Evolutionary conservation across 768 basidiomycete genomes (phyloP).

Genomic region (Termitomyces sp.): DNA sequence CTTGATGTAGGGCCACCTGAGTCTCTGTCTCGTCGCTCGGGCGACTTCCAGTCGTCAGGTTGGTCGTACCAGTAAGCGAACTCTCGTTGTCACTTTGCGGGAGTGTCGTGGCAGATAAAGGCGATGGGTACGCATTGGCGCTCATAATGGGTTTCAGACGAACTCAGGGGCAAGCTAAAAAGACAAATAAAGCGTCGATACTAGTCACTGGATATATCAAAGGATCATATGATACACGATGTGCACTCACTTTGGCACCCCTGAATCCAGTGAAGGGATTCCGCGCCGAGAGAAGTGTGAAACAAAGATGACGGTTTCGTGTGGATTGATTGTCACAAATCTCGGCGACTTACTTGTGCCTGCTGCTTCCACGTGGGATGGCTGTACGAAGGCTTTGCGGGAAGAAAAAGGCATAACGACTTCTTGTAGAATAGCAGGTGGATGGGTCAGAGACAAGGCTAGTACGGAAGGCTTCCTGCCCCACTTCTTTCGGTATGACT

Average conservation of each 20-base stretch:
- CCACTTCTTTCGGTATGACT: neutral
- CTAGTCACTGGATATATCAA: neutral
- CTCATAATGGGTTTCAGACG: conserved; percentile 16
- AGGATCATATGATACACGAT: neutral
- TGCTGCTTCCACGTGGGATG: conserved; percentile 35
- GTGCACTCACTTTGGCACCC: neutral
- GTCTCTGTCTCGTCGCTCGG: conserved; percentile 20
- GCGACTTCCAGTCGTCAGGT: conserved; percentile 1
- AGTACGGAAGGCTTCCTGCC: conserved; percentile 6
- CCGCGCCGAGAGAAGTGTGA: neutral
- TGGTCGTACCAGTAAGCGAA: neutral
- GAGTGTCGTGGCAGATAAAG: conserved; percentile 20
- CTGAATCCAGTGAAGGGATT: neutral
- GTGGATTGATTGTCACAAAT: neutral
- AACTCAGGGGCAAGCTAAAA: neutral
- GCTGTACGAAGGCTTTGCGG: conserved; percentile 58
- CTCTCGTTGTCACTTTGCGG: conserved; percentile 12
- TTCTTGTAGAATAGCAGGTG: conserved; percentile 89
- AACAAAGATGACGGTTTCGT: neutral
- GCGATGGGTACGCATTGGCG: conserved; percentile 24
- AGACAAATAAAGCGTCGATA: neutral
- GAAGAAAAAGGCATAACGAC: conserved; percentile 48
- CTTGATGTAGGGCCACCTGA: conserved; percentile 38
- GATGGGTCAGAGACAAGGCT: conserved; percentile 99
- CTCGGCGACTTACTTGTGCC: neutral